A percentile compares a stretch with the other conserved stretches of the same genome.
Evolutionary conservation across 495 filamentous ascomycete genomes (phyloP).

Genomic region (Pseudotulostoma volvatum): DNA sequence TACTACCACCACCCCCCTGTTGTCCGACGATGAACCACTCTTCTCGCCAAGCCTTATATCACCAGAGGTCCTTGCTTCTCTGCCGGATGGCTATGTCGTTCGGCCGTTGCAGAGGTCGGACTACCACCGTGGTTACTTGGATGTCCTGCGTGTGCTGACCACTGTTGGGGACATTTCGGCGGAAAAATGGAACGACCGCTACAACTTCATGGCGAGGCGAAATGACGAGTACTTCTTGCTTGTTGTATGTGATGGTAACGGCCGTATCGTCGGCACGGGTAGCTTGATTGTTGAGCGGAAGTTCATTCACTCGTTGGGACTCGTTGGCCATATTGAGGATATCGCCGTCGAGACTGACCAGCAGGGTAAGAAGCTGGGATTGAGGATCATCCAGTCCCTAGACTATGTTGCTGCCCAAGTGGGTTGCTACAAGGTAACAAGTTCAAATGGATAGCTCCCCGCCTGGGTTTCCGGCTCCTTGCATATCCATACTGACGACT

Average conservation of each 20-base stretch:
- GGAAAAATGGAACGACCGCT: constrained; percentile 60
- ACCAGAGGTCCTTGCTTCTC: constrained; percentile 45
- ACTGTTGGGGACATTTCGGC: constrained; percentile 77
- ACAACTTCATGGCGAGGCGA: constrained; percentile 64
- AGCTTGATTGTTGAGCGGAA: constrained; percentile 61
- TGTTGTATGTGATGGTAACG: constrained; percentile 57
- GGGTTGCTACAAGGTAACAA: constrained; percentile 86
- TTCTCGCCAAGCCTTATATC: constrained; percentile 69
- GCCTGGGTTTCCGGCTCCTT: too few relatives aligned
- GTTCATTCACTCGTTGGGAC: constrained; percentile 32
- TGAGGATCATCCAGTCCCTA: constrained; percentile 85
- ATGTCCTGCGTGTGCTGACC: constrained; percentile 80
- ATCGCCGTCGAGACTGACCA: constrained; percentile 88
- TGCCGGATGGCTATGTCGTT: constrained; percentile 68
- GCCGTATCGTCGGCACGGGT: constrained; percentile 69
- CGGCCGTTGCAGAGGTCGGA: constrained; percentile 67
- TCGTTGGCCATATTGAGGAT: constrained; percentile 96
- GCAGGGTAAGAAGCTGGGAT: constrained; percentile 89
- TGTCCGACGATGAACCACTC: constrained; percentile 37
- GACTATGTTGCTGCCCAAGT: constrained; percentile 73
- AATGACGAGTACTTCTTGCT: constrained; percentile 74
- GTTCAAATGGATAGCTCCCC: too few relatives aligned
- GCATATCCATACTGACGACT: too few relatives aligned
- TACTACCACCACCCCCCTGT: constrained; percentile 14
- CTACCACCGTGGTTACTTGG: constrained; percentile 61